Base-by-base conservation (phyloP, 2,329 filamentous ascomycete species). In the Mollisia scopiformis region DNA sequence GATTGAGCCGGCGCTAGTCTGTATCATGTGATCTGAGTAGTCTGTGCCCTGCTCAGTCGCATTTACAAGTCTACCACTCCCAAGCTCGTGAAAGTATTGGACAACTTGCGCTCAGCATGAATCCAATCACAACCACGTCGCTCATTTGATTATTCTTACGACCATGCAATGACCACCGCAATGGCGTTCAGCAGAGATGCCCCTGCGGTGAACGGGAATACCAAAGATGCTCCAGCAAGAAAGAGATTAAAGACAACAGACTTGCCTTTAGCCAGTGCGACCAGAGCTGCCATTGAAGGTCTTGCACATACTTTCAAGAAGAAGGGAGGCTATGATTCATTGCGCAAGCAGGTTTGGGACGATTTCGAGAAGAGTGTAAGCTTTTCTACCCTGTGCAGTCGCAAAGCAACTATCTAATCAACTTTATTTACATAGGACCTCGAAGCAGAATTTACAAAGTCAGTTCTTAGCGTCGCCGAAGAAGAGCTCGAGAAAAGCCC, bases 241-340 rank as follows among this genome's bases (percentile, higher is more conserved):
- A 74, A 73, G 68, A 89, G 86, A 70, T 85, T 89, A 73, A 92
- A 92, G 74, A 85, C 89, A 2, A 88, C 88, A 0, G 91, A 94
- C 68, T 80, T 94, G 19, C 91, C 91, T 1, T 77, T 93, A 21
- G 84, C 89, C 5, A 89, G 88, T 2, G 83, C 86, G n/a, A 91
- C 91, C 55, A 83, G 89, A 65, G 83, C 84, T 1, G 87, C 88
- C 1, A 92, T 94, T 59, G 90, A 93, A 68, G 84, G 82, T 16
- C 82, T 94, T 23, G 85, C 90, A n/a, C 88, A 91, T 72, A 88
- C 84, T 11, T 94, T 93, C 78, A 93, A 93, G 77, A 94, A 93
- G 78, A 92, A 92, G 75, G 91, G 91, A 62, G 89, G 90, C 59
- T 95, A 93, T 72, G 91, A 95, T 75, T 79, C 83, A 14, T 84